Percentiles rank a stretch among this genome's conserved stretches.
phyloP scores from a whole-genome alignment of 2,329 filamentous ascomycete species.

The Dichotomopilus funicola region DNA sequence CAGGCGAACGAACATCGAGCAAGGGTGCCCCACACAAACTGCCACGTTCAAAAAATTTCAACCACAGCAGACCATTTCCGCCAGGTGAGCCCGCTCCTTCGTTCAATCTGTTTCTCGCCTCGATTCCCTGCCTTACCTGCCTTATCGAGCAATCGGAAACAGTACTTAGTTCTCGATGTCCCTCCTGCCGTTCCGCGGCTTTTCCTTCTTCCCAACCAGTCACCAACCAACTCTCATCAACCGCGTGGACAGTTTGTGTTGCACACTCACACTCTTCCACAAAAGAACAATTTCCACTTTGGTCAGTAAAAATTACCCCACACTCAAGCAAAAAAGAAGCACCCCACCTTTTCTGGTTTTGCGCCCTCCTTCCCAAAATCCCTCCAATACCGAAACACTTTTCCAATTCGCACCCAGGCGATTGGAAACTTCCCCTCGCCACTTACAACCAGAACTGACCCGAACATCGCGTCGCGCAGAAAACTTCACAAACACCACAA shows the following conservation, averaged over 20 bases:
- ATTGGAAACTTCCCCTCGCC: constrained; percentile 9
- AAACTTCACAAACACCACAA: constrained; percentile 8
- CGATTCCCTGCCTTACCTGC: constrained; percentile 14
- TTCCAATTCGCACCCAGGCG: constrained; percentile 11
- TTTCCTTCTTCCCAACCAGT: constrained; percentile 1
- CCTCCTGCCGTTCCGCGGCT: constrained; percentile 5
- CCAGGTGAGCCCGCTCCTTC: constrained; percentile 16
- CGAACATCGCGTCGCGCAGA: constrained; percentile 12
- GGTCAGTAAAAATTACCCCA: constrained; percentile 20
- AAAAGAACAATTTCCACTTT: constrained; percentile 4
- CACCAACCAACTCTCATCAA: constrained; percentile 8
- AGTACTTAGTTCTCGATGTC: constrained; percentile 11
- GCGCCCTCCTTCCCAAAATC: constrained; percentile 16
- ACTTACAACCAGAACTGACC: constrained; percentile 21
- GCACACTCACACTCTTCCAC: constrained; percentile 9
- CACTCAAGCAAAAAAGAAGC: constrained; percentile 5
- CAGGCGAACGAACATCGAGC: constrained; percentile 12
- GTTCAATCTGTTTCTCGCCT: constrained; percentile 12
- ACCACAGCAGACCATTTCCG: constrained; percentile 19
- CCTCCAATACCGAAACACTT: constrained; percentile 22
- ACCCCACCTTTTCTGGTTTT: constrained; percentile 20
- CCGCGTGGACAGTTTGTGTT: constrained; percentile 10
- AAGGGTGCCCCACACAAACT: constrained; percentile 20
- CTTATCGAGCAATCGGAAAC: constrained; percentile 10
- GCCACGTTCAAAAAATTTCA: constrained; percentile 24